Conservation (phyloP, 116 monocot genomes). For the Zostera marina region DNA sequence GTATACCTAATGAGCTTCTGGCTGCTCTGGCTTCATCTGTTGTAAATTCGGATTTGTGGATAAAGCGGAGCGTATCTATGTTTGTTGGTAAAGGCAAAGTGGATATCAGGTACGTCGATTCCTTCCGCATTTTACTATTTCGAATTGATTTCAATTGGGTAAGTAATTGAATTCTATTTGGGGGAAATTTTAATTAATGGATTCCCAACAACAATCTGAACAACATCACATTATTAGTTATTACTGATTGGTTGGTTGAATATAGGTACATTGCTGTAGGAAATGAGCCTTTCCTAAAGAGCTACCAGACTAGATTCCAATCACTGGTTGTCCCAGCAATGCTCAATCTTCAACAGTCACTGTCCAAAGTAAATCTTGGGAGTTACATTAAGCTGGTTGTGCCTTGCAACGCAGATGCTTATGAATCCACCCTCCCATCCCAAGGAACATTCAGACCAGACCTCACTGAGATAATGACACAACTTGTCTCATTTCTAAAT, state of each 20-base stretch:
- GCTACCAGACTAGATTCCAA: slow-evolving; percentile 67
- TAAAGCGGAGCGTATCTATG: slow-evolving; percentile 53
- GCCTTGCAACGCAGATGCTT: slow-evolving; percentile 97
- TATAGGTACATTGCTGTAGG: slow-evolving; percentile 78
- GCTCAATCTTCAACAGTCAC: slow-evolving; percentile 63
- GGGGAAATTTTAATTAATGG: too few species aligned
- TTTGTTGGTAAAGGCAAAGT: slow-evolving; percentile 54
- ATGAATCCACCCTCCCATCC: slow-evolving; percentile 53
- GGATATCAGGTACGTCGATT: slow-evolving; percentile 39
- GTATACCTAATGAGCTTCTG: slow-evolving; percentile 71
- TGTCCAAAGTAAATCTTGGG: slow-evolving; percentile 51
- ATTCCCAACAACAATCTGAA: too few species aligned
- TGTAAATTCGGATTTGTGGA: slow-evolving; percentile 50
- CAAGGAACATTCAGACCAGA: slow-evolving; percentile 78
- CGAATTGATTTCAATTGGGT: too few species aligned
- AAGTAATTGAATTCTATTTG: too few species aligned
- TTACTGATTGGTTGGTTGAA: not conserved
- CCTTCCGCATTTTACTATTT: not conserved
- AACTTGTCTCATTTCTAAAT: slow-evolving; percentile 58
- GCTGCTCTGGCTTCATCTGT: slow-evolving; percentile 29
- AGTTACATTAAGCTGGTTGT: slow-evolving; percentile 76
- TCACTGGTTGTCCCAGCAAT: slow-evolving; percentile 59
- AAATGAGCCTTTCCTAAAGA: slow-evolving; percentile 86
- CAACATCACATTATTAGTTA: too few species aligned
- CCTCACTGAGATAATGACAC: slow-evolving; percentile 67